Evolutionary conservation across 2,329 filamentous ascomycete genomes (phyloP), one percentile per base, ranked within the genome.

Genomic region (Phialophora verrucosa): DNA sequence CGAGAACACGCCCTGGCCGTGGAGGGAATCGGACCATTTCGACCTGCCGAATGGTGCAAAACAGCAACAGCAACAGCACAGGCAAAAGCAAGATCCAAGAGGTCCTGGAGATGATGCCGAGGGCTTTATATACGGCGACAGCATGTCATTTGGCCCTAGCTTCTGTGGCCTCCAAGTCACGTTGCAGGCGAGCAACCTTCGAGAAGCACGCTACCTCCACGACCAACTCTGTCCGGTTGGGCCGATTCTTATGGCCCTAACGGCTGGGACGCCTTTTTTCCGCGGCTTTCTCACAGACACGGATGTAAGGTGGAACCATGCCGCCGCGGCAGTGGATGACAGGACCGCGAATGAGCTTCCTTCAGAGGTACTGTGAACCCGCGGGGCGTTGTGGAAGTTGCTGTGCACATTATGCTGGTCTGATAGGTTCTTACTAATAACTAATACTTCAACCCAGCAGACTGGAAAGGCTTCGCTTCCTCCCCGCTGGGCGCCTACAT

Each of bases 131-230:
- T 95, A 98, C 77, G 97, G 98, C 94, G 94, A 98, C 75, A 93
- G 94, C 63, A 98, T 98, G 94, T 94, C 93, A 3, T 98, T 98
- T 78, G 94, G 94, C 44, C 98, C 98, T 93, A 95, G 94, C 29
- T 97, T 93, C 76, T 98, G 95, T 78, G 98, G 94, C 79, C 83
- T 98, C 71, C 94, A 98, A 75, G 97, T 98, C 71, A 98, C 94
- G 0, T 97, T 98, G 77, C 94, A 98, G 76, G 93, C 94, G 62
- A 97, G 97, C 82, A 97, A 97, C 76, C 95, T 98, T 75, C 92
- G 88, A 62, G 94, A 98, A 78, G 94, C 93, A 12, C 85, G 95
- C 69, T 91, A 87, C 72, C 89, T 98, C 82, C 98, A 98, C 76
- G 94, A 98, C 79, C 94, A 97, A 76, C 83, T 98, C 23, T 97